Evolutionary conservation across 768 basidiomycete species (phyloP).

Genomic region (Lactarius trivialis): DNA sequence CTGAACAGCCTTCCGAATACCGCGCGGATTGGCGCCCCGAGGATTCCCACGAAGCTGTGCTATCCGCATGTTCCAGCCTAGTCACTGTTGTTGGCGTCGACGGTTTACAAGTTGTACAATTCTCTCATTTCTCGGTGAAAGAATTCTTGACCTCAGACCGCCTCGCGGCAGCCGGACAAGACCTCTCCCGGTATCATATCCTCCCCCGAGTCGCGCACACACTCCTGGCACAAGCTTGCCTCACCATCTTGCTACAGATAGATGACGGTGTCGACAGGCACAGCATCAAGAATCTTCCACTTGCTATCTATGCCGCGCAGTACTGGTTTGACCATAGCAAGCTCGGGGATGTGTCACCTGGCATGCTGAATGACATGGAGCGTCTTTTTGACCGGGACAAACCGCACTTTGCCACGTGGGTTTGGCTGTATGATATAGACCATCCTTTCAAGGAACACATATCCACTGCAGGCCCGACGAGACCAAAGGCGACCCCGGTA

Average conservation of each 20-base stretch:
- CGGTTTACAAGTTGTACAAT: background rate
- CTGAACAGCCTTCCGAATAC: background rate
- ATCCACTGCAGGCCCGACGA: background rate
- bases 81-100: background rate
- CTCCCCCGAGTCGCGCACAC: background rate
- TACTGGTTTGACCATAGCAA: background rate
- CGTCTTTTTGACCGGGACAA: background rate
- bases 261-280: background rate
- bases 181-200: background rate
- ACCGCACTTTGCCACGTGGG: background rate
- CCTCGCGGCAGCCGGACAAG: background rate
- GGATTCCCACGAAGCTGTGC: background rate
- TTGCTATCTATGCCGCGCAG: background rate
- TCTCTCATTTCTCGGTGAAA: background rate
- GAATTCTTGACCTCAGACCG: background rate
- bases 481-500: background rate
- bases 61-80: background rate
- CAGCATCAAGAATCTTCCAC: background rate
- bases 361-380: background rate
- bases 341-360: background rate
- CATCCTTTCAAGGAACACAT: background rate
- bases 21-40: constrained; percentile 1
- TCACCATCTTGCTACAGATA: background rate
- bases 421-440: background rate
- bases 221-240: background rate